Percentiles rank a stretch among this genome's conserved stretches.
phyloP scores from a whole-genome alignment of 2,329 filamentous ascomycete species.

The Cercospora citrullina region DNA sequence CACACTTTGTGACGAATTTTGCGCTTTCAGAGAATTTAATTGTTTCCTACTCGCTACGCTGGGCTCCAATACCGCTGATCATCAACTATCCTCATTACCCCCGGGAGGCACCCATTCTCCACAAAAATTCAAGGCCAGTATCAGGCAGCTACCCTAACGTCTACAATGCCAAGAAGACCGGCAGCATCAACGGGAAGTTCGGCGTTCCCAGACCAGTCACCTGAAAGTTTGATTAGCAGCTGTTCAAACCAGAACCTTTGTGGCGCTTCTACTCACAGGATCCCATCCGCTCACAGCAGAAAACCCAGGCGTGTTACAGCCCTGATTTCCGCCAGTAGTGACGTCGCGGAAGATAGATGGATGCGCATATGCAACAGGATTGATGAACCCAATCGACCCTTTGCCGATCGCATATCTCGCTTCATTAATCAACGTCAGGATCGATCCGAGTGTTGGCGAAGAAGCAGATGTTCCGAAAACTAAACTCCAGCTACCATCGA shows the following conservation, averaged over 20 bases:
- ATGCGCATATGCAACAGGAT: slow-evolving; percentile 43
- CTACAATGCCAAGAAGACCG: slow-evolving; percentile 34
- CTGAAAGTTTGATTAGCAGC: not conserved
- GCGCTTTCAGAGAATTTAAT: too few species aligned
- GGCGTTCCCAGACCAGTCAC: slow-evolving; percentile 34
- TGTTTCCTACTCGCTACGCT: too few species aligned
- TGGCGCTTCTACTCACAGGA: slow-evolving; percentile 19
- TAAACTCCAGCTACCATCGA: slow-evolving; percentile 46
- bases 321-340: slow-evolving; percentile 42
- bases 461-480: slow-evolving; percentile 56
- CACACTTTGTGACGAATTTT: too few species aligned
- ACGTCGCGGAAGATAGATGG: slow-evolving; percentile 44
- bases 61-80: too few species aligned
- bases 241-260: not conserved
- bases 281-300: slow-evolving; percentile 34
- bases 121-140: not conserved
- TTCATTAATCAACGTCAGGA: slow-evolving; percentile 52
- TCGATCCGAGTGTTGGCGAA: slow-evolving; percentile 51
- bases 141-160: not conserved
- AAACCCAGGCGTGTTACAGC: slow-evolving; percentile 42
- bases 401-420: slow-evolving; percentile 42
- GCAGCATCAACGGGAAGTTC: slow-evolving; percentile 35
- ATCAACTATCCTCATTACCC: too few species aligned
- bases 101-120: not conserved
- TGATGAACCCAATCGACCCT: slow-evolving; percentile 42